Conservation (phyloP, 192 early-diverging fungal genomes). For the Coemansia guatemalensis region DNA sequence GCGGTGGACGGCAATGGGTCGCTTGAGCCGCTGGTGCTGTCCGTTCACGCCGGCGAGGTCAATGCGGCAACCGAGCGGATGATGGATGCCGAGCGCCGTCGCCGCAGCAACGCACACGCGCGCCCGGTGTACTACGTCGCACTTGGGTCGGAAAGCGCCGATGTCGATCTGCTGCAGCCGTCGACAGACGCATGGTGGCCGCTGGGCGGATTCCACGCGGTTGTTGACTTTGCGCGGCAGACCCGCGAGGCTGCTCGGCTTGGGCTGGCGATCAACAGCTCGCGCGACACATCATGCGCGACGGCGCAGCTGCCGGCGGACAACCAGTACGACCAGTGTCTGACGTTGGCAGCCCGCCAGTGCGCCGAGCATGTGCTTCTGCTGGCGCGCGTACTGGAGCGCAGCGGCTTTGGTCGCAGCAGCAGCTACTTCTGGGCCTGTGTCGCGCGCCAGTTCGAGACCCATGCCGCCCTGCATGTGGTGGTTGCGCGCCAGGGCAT, state of each 20-base stretch:
- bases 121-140: constrained; percentile 23
- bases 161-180: constrained; percentile 29
- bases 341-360: constrained; percentile 44
- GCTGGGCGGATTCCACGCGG: constrained; percentile 37
- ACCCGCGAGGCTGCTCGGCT: not conserved
- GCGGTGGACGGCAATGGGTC: constrained; percentile 23
- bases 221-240: constrained; percentile 21
- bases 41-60: constrained; percentile 49
- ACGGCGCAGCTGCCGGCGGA: constrained; percentile 19
- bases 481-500: constrained; percentile 16
- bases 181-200: constrained; percentile 39
- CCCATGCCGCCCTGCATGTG: constrained; percentile 20
- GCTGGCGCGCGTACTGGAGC: constrained; percentile 19
- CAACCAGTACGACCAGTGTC: constrained; percentile 21
- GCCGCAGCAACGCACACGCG: not conserved
- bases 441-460: constrained; percentile 20
- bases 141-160: constrained; percentile 31
- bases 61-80: constrained; percentile 39
- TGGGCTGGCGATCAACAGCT: constrained; percentile 30
- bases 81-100: constrained; percentile 34
- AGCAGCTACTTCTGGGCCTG: constrained; percentile 42
- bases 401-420: constrained; percentile 25
- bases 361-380: constrained; percentile 27
- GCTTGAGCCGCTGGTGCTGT: constrained; percentile 33
- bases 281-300: constrained; percentile 16